Conservation (phyloP, 2,329 filamentous ascomycete species). For the Arthrobotrys iridis region DNA sequence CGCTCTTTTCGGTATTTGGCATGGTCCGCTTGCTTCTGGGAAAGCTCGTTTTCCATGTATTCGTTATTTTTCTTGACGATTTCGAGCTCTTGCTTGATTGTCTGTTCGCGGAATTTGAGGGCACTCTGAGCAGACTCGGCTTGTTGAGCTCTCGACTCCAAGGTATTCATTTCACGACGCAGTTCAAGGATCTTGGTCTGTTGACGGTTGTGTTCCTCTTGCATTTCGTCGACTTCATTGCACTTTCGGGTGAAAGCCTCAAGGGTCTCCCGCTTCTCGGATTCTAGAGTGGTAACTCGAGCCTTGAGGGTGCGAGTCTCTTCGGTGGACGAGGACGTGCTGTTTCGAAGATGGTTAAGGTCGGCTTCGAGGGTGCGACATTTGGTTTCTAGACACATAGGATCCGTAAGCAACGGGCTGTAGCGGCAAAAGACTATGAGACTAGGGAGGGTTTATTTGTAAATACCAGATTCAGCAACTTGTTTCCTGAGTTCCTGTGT, state of each 20-base stretch:
- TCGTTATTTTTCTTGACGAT: conserved; percentile 88
- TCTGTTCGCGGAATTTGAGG: conserved; percentile 89
- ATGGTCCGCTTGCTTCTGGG: conserved; percentile 86
- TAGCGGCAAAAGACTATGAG: neutral
- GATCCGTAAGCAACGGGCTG: conserved; percentile 47
- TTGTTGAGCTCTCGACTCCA: conserved; percentile 85
- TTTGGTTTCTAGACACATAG: conserved; percentile 71
- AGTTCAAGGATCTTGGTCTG: conserved; percentile 88
- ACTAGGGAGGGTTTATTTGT: neutral
- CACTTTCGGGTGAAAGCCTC: conserved; percentile 90
- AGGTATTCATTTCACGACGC: conserved; percentile 79
- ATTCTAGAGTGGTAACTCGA: conserved; percentile 85
- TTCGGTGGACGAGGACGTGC: conserved; percentile 76
- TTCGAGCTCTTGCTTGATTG: conserved; percentile 87
- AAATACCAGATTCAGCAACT: conserved; percentile 79
- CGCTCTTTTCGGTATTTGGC: conserved; percentile 95
- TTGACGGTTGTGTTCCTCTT: conserved; percentile 85
- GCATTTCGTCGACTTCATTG: conserved; percentile 82
- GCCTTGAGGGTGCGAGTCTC: conserved; percentile 80
- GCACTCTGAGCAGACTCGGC: conserved; percentile 81
- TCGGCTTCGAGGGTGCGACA: conserved; percentile 82
- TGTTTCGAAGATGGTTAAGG: conserved; percentile 79
- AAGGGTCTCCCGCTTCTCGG: conserved; percentile 89
- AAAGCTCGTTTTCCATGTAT: conserved; percentile 90
- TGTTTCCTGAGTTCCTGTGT: conserved; percentile 82